These are phyloP conservation scores for Fragaria iinumae DNA, from an alignment of 306 rosid genomes.

Conservation along the genomic window DNA sequence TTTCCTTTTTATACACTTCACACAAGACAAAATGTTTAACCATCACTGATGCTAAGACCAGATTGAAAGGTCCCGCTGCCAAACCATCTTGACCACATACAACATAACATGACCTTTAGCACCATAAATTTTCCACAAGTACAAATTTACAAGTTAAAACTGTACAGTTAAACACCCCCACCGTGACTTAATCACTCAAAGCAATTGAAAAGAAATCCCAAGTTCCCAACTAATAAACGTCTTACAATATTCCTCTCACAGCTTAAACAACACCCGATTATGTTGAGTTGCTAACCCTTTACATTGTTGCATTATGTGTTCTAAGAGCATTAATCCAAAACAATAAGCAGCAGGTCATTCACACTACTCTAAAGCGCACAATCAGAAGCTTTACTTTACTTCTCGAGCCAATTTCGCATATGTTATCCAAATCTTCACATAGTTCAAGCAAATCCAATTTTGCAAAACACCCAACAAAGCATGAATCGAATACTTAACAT, in stretches of 20 bases:
- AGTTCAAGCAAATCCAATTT: background rate
- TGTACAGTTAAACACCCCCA: background rate
- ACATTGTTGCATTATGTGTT: background rate
- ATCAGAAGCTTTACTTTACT: background rate
- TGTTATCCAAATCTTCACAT: background rate
- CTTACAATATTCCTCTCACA: background rate
- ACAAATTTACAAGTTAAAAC: background rate
- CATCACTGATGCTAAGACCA: background rate
- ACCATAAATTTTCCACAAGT: background rate
- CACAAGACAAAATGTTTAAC: background rate
- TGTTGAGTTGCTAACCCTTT: background rate
- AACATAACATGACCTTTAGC: background rate
- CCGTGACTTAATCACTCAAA: background rate
- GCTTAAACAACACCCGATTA: background rate
- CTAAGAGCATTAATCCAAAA: background rate
- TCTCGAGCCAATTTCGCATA: background rate
- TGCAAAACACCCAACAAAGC: background rate
- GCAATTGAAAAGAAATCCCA: background rate
- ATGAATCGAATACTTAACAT: background rate
- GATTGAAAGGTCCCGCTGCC: background rate
- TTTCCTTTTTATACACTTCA: background rate
- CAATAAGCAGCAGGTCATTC: background rate
- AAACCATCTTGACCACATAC: background rate
- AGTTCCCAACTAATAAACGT: background rate
- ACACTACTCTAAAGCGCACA: background rate